Evolutionary conservation across 1,139 yeast genomes (phyloP).

Genomic region (Candida sojae): DNA sequence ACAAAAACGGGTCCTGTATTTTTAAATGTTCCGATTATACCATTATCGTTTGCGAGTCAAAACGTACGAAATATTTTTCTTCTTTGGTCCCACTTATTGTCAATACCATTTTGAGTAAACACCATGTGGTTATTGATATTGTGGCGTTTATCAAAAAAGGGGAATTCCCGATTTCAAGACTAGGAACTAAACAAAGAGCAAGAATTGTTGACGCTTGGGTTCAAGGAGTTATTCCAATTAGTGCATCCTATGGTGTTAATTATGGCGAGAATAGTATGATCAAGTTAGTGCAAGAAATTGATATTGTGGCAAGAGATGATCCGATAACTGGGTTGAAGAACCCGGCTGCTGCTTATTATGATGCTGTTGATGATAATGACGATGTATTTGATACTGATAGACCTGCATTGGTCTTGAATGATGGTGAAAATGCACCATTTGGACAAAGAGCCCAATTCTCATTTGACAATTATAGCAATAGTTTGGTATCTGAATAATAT

Average conservation of each 20-base stretch:
- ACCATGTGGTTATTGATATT: slow-evolving; percentile 82
- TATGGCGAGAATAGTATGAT: slow-evolving; percentile 69
- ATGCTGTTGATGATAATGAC: slow-evolving; percentile 27
- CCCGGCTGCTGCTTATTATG: slow-evolving; percentile 47
- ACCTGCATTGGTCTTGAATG: slow-evolving; percentile 31
- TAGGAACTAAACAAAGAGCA: slow-evolving; percentile 78
- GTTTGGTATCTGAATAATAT: slow-evolving; percentile 8
- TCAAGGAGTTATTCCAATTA: slow-evolving; percentile 47
- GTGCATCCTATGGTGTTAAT: slow-evolving; percentile 53
- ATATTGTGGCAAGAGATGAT: slow-evolving; percentile 40
- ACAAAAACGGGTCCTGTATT: slow-evolving; percentile 63
- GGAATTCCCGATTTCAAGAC: slow-evolving; percentile 65
- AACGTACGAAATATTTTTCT: slow-evolving; percentile 54
- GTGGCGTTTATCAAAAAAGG: slow-evolving; percentile 76
- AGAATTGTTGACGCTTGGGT: slow-evolving; percentile 62
- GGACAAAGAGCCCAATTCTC: slow-evolving; percentile 10
- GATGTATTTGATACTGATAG: slow-evolving; percentile 34
- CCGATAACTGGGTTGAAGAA: slow-evolving; percentile 46
- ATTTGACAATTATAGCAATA: slow-evolving; percentile 10
- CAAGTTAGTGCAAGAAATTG: slow-evolving; percentile 53
- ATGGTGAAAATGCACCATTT: slow-evolving; percentile 5
- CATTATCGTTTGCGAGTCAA: slow-evolving; percentile 75
- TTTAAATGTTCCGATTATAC: slow-evolving; percentile 84
- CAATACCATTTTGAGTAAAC: slow-evolving; percentile 75
- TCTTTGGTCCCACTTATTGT: slow-evolving; percentile 83